Conservation (phyloP, 1,284 basidiomycete genomes). For the Lentinus polychrous region DNA sequence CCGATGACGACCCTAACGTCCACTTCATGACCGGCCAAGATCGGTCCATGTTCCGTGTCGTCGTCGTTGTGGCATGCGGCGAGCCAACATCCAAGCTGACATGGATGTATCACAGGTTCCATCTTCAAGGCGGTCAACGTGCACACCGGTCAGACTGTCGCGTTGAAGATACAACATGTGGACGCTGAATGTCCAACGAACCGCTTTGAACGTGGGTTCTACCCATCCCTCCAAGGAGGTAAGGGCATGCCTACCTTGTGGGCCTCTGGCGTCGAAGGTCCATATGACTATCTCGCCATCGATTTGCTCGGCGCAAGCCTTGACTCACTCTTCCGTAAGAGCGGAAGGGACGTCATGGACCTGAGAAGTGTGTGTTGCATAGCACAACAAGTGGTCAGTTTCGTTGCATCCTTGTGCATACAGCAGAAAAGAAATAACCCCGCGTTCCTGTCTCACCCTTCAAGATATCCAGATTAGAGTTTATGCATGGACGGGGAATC, state of each 20-base stretch:
- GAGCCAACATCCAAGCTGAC: too few species aligned
- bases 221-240: slow-evolving; percentile 66
- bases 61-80: too few species aligned
- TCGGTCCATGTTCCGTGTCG: too few species aligned
- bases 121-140: slow-evolving; percentile 59
- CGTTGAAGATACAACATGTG: slow-evolving; percentile 61
- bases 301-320: slow-evolving; percentile 64
- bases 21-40: too few species aligned
- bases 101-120: slow-evolving; percentile 37
- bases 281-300: slow-evolving; percentile 70
- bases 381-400: slow-evolving; percentile 67
- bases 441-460: slow-evolving; percentile 1
- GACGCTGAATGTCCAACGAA: slow-evolving; percentile 72
- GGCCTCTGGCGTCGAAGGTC: slow-evolving; percentile 49
- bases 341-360: slow-evolving; percentile 53
- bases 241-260: slow-evolving; percentile 65
- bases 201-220: slow-evolving; percentile 58
- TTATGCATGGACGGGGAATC: slow-evolving; percentile 66
- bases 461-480: slow-evolving; percentile 60
- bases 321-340: slow-evolving; percentile 51
- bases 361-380: slow-evolving; percentile 64
- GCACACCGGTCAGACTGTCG: slow-evolving; percentile 49
- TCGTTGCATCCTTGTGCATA: background rate
- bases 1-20: too few species aligned
- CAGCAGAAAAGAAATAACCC: background rate